A percentile compares a stretch with the other conserved stretches of the same genome.
Evolutionary conservation across 208 protist species (phyloP).

Genomic region (Histomonas meleagridis): DNA sequence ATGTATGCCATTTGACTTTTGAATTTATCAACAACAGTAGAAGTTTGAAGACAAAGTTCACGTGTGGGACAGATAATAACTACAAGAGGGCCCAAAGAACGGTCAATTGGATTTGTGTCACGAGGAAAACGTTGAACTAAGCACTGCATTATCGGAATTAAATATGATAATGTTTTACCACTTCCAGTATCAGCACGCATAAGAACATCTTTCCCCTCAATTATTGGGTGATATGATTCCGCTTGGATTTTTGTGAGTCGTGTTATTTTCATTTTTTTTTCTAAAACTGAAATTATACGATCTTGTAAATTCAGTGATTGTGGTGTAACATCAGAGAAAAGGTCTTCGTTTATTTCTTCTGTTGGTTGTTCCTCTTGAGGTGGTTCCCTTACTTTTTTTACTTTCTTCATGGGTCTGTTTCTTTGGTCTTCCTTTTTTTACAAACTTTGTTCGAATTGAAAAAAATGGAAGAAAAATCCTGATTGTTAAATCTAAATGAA

Average conservation of each 20-base stretch:
- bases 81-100: not conserved
- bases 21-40: not conserved
- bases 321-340: not conserved
- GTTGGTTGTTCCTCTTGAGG: not conserved
- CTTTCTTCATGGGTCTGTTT: not conserved
- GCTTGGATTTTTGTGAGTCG: not conserved
- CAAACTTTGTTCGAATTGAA: no score
- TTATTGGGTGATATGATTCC: not conserved
- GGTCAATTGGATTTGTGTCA: not conserved
- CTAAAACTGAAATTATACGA: not conserved
- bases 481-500: no score
- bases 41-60: conserved; percentile 43
- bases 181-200: conserved; percentile 89
- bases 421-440: no score
- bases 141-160: conserved; percentile 80
- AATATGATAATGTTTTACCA: conserved; percentile 92
- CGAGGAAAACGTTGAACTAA: conserved; percentile 48
- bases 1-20: not conserved
- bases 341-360: not conserved
- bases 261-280: not conserved
- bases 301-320: not conserved
- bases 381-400: not conserved
- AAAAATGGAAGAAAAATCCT: no score
- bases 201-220: conserved; percentile 85
- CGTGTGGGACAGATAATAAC: conserved; percentile 37